Evolutionary conservation across 2,329 filamentous ascomycete species (phyloP), one percentile per base, ranked within the genome.

Genomic region (Emericellopsis cladophorae): DNA sequence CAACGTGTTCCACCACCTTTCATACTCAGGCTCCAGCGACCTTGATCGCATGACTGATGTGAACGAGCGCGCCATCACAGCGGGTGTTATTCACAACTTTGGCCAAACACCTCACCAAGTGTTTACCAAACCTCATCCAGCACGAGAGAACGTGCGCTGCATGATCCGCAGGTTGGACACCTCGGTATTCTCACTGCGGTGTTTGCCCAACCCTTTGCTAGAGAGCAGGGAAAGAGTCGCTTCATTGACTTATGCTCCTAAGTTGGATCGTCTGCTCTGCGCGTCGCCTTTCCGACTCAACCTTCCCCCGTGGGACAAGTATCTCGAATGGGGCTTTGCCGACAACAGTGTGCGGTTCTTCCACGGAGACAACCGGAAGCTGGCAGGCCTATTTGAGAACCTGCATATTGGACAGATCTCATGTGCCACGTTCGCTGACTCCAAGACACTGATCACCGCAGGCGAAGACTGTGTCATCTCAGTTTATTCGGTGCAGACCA

Each of bases 61-160:
- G 1, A 78, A 90, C 42, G 89, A 96, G 59, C 75, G 88, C 35
- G 70, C 88, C 7, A 85, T 90, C 5, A 90, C 88, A 1, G 95
- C 95, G 41, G 87, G 87, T 29, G 94, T 95, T 49, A 96, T 98
- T 51, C 90, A 98, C 61, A 96, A 96, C 51, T 98, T 98, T 59
- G 92, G 92, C 1, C 92, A 98, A 58, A 98, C 93, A 2, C 92
- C 93, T 2, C 84, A 93, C 51, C 93, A 98, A 57, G 83, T 96
- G 14, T 98, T 96, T 57, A 75, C 78, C 36, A 81, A 82, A 44
- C 71, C 83, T 11, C 92, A 98, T 58, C 80, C 84, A 4, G 64
- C 74, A n/a, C 76, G 82, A 12, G 88, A 94, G 48, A 74, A 84
- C 42, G 62, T 72, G 5, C 67, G 75, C 18, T 74, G 79, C 41